Evolutionary conservation across 2,329 filamentous ascomycete species (phyloP).

Genomic region (Beauveria asiatica): DNA sequence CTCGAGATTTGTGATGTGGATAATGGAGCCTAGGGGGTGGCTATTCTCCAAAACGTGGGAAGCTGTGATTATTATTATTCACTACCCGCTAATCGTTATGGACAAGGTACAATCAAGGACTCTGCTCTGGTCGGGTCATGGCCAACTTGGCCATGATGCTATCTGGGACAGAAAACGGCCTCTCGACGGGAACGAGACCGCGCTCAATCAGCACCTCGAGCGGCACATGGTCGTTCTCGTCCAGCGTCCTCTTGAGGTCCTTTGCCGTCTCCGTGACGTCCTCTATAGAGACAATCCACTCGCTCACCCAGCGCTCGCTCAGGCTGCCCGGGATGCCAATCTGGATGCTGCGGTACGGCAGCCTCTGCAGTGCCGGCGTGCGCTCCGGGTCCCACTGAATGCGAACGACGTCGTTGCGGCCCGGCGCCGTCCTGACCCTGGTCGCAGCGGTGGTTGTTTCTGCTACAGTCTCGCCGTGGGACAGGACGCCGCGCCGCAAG

Average conservation of each 20-base stretch:
- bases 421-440: slow-evolving; percentile 15
- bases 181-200: slow-evolving; percentile 37
- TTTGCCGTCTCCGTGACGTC: slow-evolving; percentile 49
- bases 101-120: not conserved
- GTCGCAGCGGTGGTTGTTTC: not conserved
- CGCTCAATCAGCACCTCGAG: slow-evolving; percentile 27
- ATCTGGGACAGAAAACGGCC: slow-evolving; percentile 31
- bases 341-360: slow-evolving; percentile 50
- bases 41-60: too few relatives aligned
- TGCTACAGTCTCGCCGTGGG: slow-evolving; percentile 10
- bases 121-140: slow-evolving; percentile 19
- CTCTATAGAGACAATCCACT: slow-evolving; percentile 46
- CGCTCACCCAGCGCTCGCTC: slow-evolving; percentile 36
- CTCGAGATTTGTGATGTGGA: not conserved
- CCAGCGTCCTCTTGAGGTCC: slow-evolving; percentile 36
- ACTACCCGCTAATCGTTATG: too few relatives aligned
- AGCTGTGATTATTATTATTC: too few relatives aligned
- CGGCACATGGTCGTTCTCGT: slow-evolving; percentile 27
- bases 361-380: slow-evolving; percentile 31
- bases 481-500: slow-evolving; percentile 29
- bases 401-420: slow-evolving; percentile 31
- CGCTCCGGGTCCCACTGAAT: slow-evolving; percentile 59
- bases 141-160: slow-evolving; percentile 24
- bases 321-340: slow-evolving; percentile 46
- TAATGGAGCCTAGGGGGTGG: not conserved